phyloP scores from a whole-genome alignment of 345 rosid species.

The Erysimum cheiranthoides region DNA sequence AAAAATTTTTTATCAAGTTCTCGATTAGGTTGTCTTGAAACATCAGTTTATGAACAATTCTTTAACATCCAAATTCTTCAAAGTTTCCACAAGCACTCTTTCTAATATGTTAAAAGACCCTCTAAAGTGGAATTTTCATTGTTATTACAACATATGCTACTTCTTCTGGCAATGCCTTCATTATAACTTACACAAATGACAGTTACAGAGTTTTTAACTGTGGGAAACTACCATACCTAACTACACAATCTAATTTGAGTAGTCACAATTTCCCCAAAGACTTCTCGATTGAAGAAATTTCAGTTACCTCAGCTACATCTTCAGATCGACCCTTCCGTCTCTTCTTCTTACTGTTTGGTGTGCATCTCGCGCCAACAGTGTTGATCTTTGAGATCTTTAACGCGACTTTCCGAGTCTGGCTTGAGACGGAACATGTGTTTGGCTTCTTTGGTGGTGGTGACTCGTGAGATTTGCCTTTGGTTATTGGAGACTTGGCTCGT shows the following conservation, averaged over 20 bases:
- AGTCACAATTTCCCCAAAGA: constrained; percentile 14
- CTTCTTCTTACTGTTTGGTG: constrained; percentile 74
- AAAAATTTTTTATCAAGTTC: too few species aligned
- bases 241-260: constrained; percentile 35
- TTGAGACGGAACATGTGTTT: constrained; percentile 46
- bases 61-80: not conserved
- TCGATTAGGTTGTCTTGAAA: not conserved
- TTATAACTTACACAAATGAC: constrained; percentile 42
- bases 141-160: constrained; percentile 35
- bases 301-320: constrained; percentile 48
- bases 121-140: constrained; percentile 10
- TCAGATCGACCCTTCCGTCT: constrained; percentile 63
- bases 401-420: constrained; percentile 51
- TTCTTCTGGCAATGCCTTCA: constrained; percentile 29
- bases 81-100: not conserved
- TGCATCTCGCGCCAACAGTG: constrained; percentile 54
- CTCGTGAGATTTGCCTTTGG: constrained; percentile 38
- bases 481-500: constrained; percentile 64
- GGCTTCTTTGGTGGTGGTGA: constrained; percentile 34
- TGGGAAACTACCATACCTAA: constrained; percentile 25
- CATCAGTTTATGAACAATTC: not conserved
- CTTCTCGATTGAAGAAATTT: constrained; percentile 30
- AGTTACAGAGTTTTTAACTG: constrained; percentile 38
- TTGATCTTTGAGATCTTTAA: constrained; percentile 60
- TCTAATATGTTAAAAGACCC: constrained; percentile 13